Conservation (phyloP, 164 flowering plant genomes). For the Chimonanthus salicifolius region DNA sequence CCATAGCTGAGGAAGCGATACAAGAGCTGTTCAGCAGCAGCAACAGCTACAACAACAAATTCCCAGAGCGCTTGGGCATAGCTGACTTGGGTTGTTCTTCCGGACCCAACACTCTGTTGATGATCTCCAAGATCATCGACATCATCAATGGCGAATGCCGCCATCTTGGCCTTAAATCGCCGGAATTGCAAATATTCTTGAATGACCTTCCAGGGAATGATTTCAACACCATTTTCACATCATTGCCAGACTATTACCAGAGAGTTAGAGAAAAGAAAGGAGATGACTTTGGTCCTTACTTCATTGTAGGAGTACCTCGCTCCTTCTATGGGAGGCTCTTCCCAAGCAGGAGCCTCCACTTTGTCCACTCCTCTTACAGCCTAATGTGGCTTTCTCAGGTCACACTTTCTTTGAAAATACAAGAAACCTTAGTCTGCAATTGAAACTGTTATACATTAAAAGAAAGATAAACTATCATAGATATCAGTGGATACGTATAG, state of each 20-base stretch:
- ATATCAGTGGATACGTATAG: too few species aligned
- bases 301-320: constrained; percentile 46
- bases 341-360: constrained; percentile 36
- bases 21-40: constrained; percentile 29
- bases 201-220: constrained; percentile 59
- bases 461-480: too few species aligned
- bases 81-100: constrained; percentile 76
- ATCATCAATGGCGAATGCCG: constrained; percentile 17
- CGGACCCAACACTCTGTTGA: constrained; percentile 56
- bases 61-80: constrained; percentile 25
- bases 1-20: constrained; percentile 42
- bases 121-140: constrained; percentile 28
- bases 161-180: constrained; percentile 12
- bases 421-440: too few species aligned
- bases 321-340: constrained; percentile 62
- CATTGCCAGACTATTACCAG: constrained; percentile 19
- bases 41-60: too few species aligned
- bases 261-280: constrained; percentile 20
- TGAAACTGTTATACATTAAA: too few species aligned
- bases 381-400: constrained; percentile 67
- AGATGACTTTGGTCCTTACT: constrained; percentile 24
- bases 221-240: constrained; percentile 43
- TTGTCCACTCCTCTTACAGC: constrained; percentile 65
- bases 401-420: too few species aligned
- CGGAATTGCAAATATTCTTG: constrained; percentile 35